Evolutionary conservation across 768 basidiomycete species (phyloP), one percentile per base, ranked within the genome.

Genomic region (Phaeotremella skinneri): DNA sequence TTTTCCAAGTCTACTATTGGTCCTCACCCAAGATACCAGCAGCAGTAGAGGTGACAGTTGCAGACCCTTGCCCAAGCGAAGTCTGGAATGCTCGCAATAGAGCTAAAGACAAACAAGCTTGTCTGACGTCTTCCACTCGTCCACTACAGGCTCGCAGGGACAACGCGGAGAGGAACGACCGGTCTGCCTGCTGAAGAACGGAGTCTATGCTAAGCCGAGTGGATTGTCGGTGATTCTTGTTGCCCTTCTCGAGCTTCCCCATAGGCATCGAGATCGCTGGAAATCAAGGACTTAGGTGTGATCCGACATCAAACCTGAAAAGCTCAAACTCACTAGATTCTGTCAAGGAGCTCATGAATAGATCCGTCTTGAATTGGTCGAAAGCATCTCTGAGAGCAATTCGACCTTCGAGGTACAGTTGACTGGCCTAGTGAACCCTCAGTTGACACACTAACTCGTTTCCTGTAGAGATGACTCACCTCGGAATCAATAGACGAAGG

Each of bases 291-390:
- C n/a, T 48, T 14, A 26, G 21, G 4, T 17, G 7, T 17, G 6
- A 16, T 13, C 21, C 20, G 31, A 27, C 20, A 49, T 27, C 58
- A 42, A 41, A 48, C 49, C 9, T 31, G 34, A 55, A n/a, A n/a
- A n/a, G n/a, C 47, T 20, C 6, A 13, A 20, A 79, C 90, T 32
- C 68, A 94, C 92, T 86, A 0, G 94, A 94, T 73, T 98, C 94
- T 0, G 87, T 83, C 23, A 97, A 79, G 17, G 92, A 92, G 69
- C 87, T 91, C 58, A 96, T 80, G 73, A 92, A 89, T 80, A 96
- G 88, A 72, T 97, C 92, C 0, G 84, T 82, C 30, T 84, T 84
- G 80, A 94, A 90, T 5, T 85, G 85, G 34, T 82, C 82, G 64
- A 92, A 86, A 0, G 87, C 88, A 26, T 86, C 83, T 52, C 89